Evolutionary conservation across 2,329 filamentous ascomycete species (phyloP).

Genomic region (Colletotrichum sp.): DNA sequence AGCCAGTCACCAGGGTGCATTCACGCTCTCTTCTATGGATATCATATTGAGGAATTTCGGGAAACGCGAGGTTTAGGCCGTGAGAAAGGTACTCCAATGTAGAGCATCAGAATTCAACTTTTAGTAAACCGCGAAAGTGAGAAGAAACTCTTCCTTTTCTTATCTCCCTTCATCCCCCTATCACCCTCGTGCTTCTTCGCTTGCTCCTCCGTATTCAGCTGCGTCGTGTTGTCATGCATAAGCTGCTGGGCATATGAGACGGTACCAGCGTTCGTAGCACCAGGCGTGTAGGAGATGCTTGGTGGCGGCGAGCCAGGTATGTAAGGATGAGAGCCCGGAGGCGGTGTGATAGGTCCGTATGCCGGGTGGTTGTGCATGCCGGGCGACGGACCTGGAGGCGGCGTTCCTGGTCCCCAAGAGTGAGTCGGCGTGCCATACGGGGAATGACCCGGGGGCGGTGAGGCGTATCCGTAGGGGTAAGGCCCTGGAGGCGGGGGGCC

Average conservation of each 20-base stretch:
- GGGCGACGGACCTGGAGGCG: background rate
- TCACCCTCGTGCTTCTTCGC: constrained; percentile 23
- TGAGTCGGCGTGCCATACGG: background rate
- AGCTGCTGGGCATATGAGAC: constrained; percentile 56
- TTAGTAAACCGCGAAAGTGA: background rate
- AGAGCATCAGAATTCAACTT: background rate
- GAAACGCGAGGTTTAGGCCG: no score
- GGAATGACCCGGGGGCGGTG: background rate
- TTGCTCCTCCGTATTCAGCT: constrained; percentile 49
- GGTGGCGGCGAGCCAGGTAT: background rate
- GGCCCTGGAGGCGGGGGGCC: background rate
- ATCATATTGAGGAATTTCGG: no score
- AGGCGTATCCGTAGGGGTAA: background rate
- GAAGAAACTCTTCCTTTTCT: constrained; percentile 9
- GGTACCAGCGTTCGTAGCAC: constrained; percentile 36
- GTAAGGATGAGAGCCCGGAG: background rate
- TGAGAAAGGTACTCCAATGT: no score
- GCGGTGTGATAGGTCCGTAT: background rate
- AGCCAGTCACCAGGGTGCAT: no score
- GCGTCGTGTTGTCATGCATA: constrained; percentile 59
- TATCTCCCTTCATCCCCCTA: background rate
- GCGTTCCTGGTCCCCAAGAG: background rate
- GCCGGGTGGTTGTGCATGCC: background rate
- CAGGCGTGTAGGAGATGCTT: background rate
- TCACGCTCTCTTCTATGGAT: no score